Percentiles rank a stretch among this genome's conserved stretches.
Conservation (phyloP, 2,329 filamentous ascomycete species). For the Botrytis fragariae region DNA sequence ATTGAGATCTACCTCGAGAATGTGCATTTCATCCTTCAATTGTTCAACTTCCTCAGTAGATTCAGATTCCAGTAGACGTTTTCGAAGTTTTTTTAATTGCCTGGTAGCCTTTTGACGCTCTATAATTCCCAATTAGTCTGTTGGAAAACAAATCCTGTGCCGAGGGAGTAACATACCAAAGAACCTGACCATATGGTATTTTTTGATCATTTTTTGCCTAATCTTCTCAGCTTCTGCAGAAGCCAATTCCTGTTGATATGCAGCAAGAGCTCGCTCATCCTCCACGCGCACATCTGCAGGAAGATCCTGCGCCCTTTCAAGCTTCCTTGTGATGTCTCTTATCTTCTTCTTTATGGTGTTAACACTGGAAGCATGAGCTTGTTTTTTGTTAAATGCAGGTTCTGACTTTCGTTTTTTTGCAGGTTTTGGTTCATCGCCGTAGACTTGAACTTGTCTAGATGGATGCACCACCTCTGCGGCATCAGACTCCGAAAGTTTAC, state of each 20-base stretch:
- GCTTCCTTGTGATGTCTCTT: constrained; percentile 64
- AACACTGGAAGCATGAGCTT: constrained; percentile 41
- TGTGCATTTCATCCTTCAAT: constrained; percentile 59
- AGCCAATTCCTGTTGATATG: constrained; percentile 62
- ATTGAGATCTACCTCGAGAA: constrained; percentile 70
- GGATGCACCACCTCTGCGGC: constrained; percentile 33
- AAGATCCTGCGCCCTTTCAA: constrained; percentile 59
- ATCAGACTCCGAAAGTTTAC: constrained; percentile 32
- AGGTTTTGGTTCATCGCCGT: constrained; percentile 34
- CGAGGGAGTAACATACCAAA: constrained; percentile 57
- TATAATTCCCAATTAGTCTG: constrained; percentile 37
- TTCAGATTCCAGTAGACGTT: constrained; percentile 52
- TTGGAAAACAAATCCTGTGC: not conserved
- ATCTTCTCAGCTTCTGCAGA: constrained; percentile 59
- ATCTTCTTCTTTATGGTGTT: constrained; percentile 69
- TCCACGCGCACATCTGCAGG: constrained; percentile 67
- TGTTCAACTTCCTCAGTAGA: constrained; percentile 51
- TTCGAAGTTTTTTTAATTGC: constrained; percentile 62
- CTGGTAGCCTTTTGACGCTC: constrained; percentile 72
- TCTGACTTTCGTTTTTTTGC: constrained; percentile 36
- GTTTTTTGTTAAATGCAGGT: constrained; percentile 33
- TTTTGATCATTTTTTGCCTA: constrained; percentile 67
- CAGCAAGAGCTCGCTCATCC: constrained; percentile 68
- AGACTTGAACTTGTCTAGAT: constrained; percentile 37
- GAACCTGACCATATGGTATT: constrained; percentile 82